These are phyloP conservation scores for Populus euphratica DNA, from an alignment of 345 rosid species.

Conservation along the genomic window DNA sequence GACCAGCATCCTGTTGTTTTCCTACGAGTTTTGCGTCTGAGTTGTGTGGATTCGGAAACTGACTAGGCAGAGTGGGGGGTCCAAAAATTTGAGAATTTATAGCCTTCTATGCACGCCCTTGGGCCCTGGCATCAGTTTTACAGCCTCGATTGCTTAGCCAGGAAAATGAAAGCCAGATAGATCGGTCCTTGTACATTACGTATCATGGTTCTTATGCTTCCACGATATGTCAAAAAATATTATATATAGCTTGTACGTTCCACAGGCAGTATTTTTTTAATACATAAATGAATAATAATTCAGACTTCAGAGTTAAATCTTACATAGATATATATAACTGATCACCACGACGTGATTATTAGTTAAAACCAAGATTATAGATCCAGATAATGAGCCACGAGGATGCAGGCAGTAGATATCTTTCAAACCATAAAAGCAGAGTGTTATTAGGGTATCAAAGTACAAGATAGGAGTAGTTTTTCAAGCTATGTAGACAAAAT, in stretches of 20 bases:
- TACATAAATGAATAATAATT: too few species aligned
- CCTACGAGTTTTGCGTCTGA: not conserved
- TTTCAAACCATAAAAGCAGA: too few species aligned
- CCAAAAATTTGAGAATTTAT: not conserved
- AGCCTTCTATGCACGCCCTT: not conserved
- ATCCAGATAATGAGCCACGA: too few species aligned
- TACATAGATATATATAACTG: too few species aligned
- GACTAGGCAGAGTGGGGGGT: not conserved
- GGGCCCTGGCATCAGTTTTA: not conserved
- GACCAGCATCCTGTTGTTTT: not conserved
- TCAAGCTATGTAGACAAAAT: too few species aligned
- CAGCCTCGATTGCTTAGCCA: not conserved
- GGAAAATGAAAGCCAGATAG: not conserved
- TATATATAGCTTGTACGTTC: not conserved
- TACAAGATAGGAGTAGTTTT: too few species aligned
- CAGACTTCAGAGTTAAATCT: too few species aligned
- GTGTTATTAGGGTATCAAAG: too few species aligned
- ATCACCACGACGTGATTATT: too few species aligned
- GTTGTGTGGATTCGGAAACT: not conserved
- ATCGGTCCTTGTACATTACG: not conserved
- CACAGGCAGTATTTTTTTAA: not conserved
- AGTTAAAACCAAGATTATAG: too few species aligned
- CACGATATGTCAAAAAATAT: not conserved
- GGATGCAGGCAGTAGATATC: too few species aligned
- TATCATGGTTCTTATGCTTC: not conserved